Evolutionary conservation across 2,329 filamentous ascomycete species (phyloP).

Genomic region (Trichophyton mentagrophytes): DNA sequence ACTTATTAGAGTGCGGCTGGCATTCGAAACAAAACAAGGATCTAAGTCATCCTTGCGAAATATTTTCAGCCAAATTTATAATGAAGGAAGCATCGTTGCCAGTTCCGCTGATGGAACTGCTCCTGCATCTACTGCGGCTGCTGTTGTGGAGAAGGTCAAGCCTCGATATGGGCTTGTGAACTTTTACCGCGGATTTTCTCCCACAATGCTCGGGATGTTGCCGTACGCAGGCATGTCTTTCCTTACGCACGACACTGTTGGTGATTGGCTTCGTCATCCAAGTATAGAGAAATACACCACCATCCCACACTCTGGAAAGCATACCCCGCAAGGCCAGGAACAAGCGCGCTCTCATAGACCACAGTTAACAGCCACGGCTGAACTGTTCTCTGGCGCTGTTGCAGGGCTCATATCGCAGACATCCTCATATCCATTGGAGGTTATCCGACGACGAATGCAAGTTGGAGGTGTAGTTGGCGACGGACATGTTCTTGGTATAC

Average conservation of each 20-base stretch:
- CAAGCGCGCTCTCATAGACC: slow-evolving; percentile 47
- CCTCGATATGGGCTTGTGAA: slow-evolving; percentile 64
- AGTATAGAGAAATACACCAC: slow-evolving; percentile 60
- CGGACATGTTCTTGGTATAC: slow-evolving; percentile 62
- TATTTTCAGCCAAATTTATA: slow-evolving; percentile 78
- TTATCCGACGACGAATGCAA: slow-evolving; percentile 87
- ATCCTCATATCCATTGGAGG: slow-evolving; percentile 83
- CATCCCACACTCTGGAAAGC: slow-evolving; percentile 44
- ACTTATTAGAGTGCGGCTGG: slow-evolving; percentile 79
- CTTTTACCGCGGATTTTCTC: slow-evolving; percentile 88
- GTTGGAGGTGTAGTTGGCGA: slow-evolving; percentile 90
- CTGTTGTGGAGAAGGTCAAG: slow-evolving; percentile 38
- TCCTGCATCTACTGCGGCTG: slow-evolving; percentile 20
- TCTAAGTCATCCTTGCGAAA: slow-evolving; percentile 56
- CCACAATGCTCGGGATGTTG: slow-evolving; percentile 86
- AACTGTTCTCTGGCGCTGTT: slow-evolving; percentile 69
- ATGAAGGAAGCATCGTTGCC: slow-evolving; percentile 45
- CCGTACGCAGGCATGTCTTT: slow-evolving; percentile 95
- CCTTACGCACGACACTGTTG: slow-evolving; percentile 80
- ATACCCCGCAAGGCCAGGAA: slow-evolving; percentile 23
- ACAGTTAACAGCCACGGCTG: slow-evolving; percentile 69
- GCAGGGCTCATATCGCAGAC: slow-evolving; percentile 87
- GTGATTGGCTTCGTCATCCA: slow-evolving; percentile 66
- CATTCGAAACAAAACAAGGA: slow-evolving; percentile 78
- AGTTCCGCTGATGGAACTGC: slow-evolving; percentile 23